Base-by-base conservation (phyloP, 179 eudicot genomes). In the Spergularia azorica region DNA sequence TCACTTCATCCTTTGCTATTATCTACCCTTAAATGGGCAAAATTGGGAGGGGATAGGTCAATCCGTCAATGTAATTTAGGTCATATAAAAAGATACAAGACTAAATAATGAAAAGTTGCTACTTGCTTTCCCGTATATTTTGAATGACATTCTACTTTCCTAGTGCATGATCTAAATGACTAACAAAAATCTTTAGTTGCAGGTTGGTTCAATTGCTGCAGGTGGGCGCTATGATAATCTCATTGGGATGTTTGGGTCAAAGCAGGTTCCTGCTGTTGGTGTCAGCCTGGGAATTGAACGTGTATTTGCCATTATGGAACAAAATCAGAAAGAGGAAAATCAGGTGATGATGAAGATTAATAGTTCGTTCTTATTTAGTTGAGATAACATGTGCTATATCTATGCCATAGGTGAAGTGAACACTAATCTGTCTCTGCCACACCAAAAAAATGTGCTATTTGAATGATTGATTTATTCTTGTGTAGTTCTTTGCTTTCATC, bases 161-260 rank as follows among this genome's bases (percentile, higher is more conserved):
- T 17, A 57, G 68, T 46, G 60, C 21, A 60, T 14, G 17, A 46
- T 66, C 60, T 21, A 17, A 39, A 26, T 69, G 79, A 82, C 72
- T 75, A 65, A 43, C 32, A 9, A 15, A 43, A 58, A 36, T 81
- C 32, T 79, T 57, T 76, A 65, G 50, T 72, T 70, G 73, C 83
- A 95, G 98, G 95, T 95, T 82, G 99, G 99, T 79, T 90, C 99
- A 48, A 93, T 95, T 82, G 99, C 94, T 76, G 99, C 96, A 62
- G 99, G 99, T 38, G 98, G 98, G 62, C 99, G 98, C 56, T 95
- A 93, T 52, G 99, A 95, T 84, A 90, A 90, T 18, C 94, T 95
- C n/a, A 95, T 93, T 74, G 94, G 92, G 51, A 90, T 91, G 97
- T 95, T 93, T 81, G 99, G 98, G 72, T 81, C 90, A 38, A 93